Conservation (phyloP, 495 filamentous ascomycete genomes). For the Ascobolus immersus region DNA sequence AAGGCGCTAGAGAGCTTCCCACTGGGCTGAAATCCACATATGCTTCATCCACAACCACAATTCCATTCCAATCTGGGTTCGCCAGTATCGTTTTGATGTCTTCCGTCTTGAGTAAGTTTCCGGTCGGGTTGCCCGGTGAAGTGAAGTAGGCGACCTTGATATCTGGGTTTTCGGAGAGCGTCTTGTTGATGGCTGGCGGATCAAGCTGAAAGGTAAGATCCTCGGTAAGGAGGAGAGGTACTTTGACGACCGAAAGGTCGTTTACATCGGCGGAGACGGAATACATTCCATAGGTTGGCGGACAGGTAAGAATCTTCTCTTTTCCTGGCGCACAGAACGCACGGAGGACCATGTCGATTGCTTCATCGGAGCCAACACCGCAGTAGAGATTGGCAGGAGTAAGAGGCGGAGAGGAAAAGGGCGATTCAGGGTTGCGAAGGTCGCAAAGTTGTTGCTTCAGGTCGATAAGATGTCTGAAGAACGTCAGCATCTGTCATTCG, state of each 20-base stretch:
- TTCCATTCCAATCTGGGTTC: slow-evolving; percentile 84
- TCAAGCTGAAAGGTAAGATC: slow-evolving; percentile 42
- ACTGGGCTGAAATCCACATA: slow-evolving; percentile 84
- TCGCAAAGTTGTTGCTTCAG: slow-evolving; percentile 72
- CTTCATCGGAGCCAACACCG: slow-evolving; percentile 87
- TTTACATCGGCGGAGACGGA: slow-evolving; percentile 78
- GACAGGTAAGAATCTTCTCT: slow-evolving; percentile 80
- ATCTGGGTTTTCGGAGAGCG: slow-evolving; percentile 30
- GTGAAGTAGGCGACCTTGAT: slow-evolving; percentile 84
- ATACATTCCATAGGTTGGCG: slow-evolving; percentile 98
- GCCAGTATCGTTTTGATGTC: slow-evolving; percentile 49
- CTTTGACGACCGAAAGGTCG: slow-evolving; percentile 61
- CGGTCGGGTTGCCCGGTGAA: slow-evolving; percentile 87
- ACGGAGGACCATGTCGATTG: slow-evolving; percentile 75
- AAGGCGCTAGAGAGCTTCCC: slow-evolving; percentile 63
- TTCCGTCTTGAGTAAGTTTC: slow-evolving; percentile 44
- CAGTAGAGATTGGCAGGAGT: slow-evolving; percentile 62
- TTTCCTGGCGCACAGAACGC: slow-evolving; percentile 71
- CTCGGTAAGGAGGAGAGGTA: slow-evolving; percentile 38
- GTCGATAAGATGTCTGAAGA: slow-evolving; percentile 44
- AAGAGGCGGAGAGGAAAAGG: slow-evolving; percentile 42
- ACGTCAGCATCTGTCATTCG: neutral
- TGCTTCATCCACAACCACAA: slow-evolving; percentile 83
- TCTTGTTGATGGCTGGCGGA: slow-evolving; percentile 35
- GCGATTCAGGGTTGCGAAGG: slow-evolving; percentile 61